Percentiles rank a stretch among this genome's conserved stretches.
Conservation (phyloP, 257 asterid species). For the Cruciata laevipes region DNA sequence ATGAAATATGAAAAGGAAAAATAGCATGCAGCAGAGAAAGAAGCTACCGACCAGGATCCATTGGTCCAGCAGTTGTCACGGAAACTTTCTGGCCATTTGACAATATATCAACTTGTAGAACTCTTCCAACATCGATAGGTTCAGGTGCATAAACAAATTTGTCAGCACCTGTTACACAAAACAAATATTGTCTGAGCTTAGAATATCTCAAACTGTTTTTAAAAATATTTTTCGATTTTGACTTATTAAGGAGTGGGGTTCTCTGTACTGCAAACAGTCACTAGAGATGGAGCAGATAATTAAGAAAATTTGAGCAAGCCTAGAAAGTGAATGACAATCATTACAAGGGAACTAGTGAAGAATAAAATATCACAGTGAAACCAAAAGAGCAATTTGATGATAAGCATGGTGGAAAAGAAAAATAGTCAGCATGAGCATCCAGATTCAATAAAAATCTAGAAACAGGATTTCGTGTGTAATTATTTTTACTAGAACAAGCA, state of each 20-base stretch:
- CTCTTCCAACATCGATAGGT: conserved; percentile 87
- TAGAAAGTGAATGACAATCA: neutral
- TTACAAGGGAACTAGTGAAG: neutral
- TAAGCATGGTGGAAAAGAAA: neutral
- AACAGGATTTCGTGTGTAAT: neutral
- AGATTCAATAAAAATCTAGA: neutral
- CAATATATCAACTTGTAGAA: conserved; percentile 66
- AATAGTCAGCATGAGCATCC: neutral
- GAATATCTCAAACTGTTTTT: neutral
- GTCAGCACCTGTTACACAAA: conserved; percentile 55
- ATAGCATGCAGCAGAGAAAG: neutral
- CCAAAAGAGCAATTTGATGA: too few relatives aligned
- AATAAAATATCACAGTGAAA: neutral
- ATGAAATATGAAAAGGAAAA: neutral
- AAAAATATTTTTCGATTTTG: neutral
- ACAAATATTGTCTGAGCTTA: neutral
- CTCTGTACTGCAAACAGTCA: neutral
- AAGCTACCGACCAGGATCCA: conserved; percentile 60
- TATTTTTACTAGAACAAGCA: neutral
- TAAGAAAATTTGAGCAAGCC: neutral
- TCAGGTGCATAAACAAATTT: conserved; percentile 88
- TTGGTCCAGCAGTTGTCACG: conserved; percentile 57
- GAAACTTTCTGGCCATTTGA: conserved; percentile 40
- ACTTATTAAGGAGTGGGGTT: neutral
- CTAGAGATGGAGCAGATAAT: neutral